These are phyloP conservation scores for Globisporangium middletonii DNA, from an alignment of 352 stramenopile species.

Conservation along the genomic window DNA sequence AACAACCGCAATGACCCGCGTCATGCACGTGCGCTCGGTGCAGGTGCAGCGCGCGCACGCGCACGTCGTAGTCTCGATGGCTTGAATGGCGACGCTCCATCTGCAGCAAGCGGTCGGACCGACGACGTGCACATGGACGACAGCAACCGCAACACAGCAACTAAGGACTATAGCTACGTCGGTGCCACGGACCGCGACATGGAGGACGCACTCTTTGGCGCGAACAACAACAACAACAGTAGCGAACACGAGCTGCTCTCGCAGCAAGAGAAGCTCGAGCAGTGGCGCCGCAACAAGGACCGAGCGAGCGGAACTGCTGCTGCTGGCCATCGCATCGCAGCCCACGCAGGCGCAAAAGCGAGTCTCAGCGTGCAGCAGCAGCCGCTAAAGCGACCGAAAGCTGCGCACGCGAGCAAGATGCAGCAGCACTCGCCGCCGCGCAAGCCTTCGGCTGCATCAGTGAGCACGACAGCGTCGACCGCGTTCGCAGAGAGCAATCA, in stretches of 20 bases:
- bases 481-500: conserved; percentile 10
- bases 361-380: conserved; percentile 5
- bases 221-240: conserved; percentile 11
- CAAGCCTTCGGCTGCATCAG: background rate
- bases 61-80: conserved; percentile 11
- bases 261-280: conserved; percentile 17
- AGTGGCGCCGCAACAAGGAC: conserved; percentile 19
- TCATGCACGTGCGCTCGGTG: background rate
- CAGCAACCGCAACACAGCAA: conserved; percentile 1
- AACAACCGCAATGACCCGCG: conserved; percentile 3
- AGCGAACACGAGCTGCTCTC: conserved; percentile 2
- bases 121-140: conserved; percentile 5
- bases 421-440: conserved; percentile 7
- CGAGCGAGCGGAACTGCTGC: background rate
- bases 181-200: conserved; percentile 8
- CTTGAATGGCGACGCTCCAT: background rate
- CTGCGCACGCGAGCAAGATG: conserved; percentile 19
- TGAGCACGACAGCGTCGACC: background rate
- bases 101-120: background rate
- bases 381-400: conserved; percentile 14
- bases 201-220: conserved; percentile 16
- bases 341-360: background rate
- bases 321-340: conserved; percentile 3
- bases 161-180: background rate
- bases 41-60: background rate